Base-by-base conservation (phyloP, 1,284 basidiomycete species). In the Heterobasidion occidentale region DNA sequence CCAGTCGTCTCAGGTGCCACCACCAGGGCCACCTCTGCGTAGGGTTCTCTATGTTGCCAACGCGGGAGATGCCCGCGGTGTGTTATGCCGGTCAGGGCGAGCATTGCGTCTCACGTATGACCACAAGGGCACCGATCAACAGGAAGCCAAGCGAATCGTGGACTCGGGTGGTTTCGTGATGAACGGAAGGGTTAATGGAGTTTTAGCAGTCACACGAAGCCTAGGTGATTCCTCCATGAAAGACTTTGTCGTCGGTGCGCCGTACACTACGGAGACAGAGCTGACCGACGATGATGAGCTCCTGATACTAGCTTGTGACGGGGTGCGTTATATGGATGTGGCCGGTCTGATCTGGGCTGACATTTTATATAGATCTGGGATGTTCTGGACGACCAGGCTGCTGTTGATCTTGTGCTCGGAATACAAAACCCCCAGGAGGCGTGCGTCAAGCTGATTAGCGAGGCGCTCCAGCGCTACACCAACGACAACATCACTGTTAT, bases 171-270 rank as follows among this genome's bases (percentile, higher is more conserved):
- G 97, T 0, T 99, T 98, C 66, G 95, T 99, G 20, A 90, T 99
- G 90, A 97, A 97, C 67, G 95, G 96, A 60, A 86, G 97, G 9
- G 97, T 99, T 36, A 98, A 98, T 64, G 95, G 93, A 45, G 95
- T 99, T 9, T 77, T 99, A 56, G 95, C 94, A 9, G 97, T 99
- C 17, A 99, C 97, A 15, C 81, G 97, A 52, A 96, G 94, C 62
- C 76, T 99, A 47, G 97, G 97, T 50, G 97, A 99, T 69, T 90
- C 93, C 0, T 92, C 94, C 7, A 99, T 99, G 96, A 99, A 99
- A 72, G 96, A 99, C 66, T 99, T 97, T 68, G 96, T 99, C 8
- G 96, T 99, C 47, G 97, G 97, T 1, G 84, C 92, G 42, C 97
- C 97, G 9, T 99, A 98, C 71, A 99, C 97, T 14, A 99, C 97